phyloP scores from a whole-genome alignment of 495 filamentous ascomycete genomes.

The Pyrenula aspistea region DNA sequence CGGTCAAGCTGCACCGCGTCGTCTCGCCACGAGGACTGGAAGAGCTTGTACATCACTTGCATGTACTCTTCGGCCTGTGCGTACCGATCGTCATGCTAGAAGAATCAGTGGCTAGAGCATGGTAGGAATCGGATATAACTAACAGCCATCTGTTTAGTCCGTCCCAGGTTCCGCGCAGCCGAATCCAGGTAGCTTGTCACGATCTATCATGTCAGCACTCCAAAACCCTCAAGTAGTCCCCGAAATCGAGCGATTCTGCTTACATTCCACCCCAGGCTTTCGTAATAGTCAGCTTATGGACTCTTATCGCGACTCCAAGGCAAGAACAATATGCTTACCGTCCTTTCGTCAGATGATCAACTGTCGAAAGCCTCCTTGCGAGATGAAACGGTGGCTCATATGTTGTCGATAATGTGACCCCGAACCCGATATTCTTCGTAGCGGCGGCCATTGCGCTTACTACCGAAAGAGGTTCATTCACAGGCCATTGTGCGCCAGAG shows the following conservation, averaged over 20 bases:
- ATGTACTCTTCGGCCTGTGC: slow-evolving; percentile 57
- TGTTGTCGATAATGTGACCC: slow-evolving; percentile 58
- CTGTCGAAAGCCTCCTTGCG: slow-evolving; percentile 48
- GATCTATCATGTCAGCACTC: slow-evolving; percentile 19
- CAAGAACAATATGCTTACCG: slow-evolving; percentile 15
- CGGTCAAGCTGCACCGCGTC: slow-evolving; percentile 51
- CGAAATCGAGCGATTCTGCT: neutral
- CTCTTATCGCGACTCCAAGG: neutral
- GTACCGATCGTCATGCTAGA: slow-evolving; percentile 56
- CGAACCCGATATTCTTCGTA: slow-evolving; percentile 54
- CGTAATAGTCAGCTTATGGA: neutral
- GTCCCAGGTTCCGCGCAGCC: slow-evolving; percentile 49
- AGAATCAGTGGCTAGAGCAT: neutral
- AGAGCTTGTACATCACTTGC: slow-evolving; percentile 56
- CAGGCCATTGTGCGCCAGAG: slow-evolving; percentile 56
- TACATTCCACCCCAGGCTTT: slow-evolving; percentile 45
- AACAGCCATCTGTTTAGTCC: slow-evolving; percentile 36
- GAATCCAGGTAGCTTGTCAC: slow-evolving; percentile 59
- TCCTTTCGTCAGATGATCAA: slow-evolving; percentile 57
- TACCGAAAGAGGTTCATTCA: slow-evolving; percentile 37
- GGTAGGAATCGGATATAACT: neutral
- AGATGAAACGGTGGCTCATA: slow-evolving; percentile 63
- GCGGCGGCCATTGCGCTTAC: slow-evolving; percentile 33
- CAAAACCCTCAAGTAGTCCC: slow-evolving; percentile 9
- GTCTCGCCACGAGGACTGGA: slow-evolving; percentile 56